Base-by-base conservation (phyloP, 352 stramenopile species). In the Phytophthora hibernalis region DNA sequence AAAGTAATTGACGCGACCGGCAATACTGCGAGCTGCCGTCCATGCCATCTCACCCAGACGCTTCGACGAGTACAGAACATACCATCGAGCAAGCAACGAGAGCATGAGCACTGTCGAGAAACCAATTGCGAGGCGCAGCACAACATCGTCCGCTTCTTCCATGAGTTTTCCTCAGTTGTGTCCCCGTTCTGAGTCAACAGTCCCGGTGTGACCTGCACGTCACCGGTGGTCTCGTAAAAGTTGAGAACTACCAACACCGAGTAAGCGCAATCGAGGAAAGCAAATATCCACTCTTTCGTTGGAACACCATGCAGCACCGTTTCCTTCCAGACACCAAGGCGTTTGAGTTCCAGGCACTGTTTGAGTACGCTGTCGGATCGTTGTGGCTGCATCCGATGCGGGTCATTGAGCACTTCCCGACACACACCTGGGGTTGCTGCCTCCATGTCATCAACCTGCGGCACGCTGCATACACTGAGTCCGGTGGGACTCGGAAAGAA, bases 61-160 rank as follows among this genome's bases (percentile, higher is more conserved):
- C n/a, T 53, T 66, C 3, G 68, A 67, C 8, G 68, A 65, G 49
- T 76, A 76, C 28, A 71, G 18, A 6, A 73, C 62, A 37, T 45
- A 54, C 68, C 63, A 73, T 26, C 64, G 64, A 48, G 58, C 67
- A 48, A 61, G 31, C 16, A 76, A 38, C 40, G 68, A 70, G 26
- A 73, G 10, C 7, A 37, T 38, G 42, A 76, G 37, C 33, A 73
- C 28, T 7, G 38, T 61, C 33, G 52, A 70, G 43, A 65, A 70
- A 2, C 26, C 58, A 56, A 61, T 48, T 21, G 53, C 63, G 31
- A 76, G 48, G 43, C 54, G 60, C 57, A 73, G 3, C 20, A 55
- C 48, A 28, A 9, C 54, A 10, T 16, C 15, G 16, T 76, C 67
- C 16, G 64, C 68, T 43, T 73, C 7, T 15, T 63, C 35, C 43